Conservation (phyloP, 169 alveolate species). For the Cryptosporidium xiaoi region DNA sequence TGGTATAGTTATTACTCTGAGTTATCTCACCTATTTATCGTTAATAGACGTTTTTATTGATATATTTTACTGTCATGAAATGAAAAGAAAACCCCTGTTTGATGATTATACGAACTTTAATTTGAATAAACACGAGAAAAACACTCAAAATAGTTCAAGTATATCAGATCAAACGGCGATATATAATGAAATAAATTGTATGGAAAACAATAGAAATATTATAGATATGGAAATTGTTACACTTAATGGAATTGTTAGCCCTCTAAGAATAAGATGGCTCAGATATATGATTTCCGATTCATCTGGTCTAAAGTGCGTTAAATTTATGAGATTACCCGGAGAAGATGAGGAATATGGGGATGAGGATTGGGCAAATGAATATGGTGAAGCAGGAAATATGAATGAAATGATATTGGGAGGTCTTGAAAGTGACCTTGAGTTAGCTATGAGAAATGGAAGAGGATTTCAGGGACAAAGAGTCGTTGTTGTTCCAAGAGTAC, state of each 20-base stretch:
- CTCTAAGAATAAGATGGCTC: conserved; percentile 35
- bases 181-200: conserved; percentile 20
- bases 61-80: conserved; percentile 63
- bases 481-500: conserved; percentile 43
- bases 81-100: conserved; percentile 18
- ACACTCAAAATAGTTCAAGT: not conserved
- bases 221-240: not conserved
- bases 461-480: not conserved
- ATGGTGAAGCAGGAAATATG: too few species aligned
- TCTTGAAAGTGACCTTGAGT: conserved; percentile 8
- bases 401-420: too few species aligned
- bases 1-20: conserved; percentile 6
- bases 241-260: conserved; percentile 13
- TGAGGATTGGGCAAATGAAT: too few species aligned
- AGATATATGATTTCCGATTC: not conserved
- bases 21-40: conserved; percentile 33
- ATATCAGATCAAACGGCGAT: conserved; percentile 10
- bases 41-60: conserved; percentile 38
- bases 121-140: not conserved
- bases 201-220: not conserved
- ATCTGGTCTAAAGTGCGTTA: conserved; percentile 7
- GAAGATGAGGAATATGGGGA: conserved; percentile 28
- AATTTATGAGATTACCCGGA: conserved; percentile 15
- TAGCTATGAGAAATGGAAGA: conserved; percentile 7
- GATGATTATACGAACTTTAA: not conserved